Percentiles rank a stretch among this genome's conserved stretches.
phyloP scores from a whole-genome alignment of 2,329 filamentous ascomycete species.

The Colletotrichum sansevieriae region DNA sequence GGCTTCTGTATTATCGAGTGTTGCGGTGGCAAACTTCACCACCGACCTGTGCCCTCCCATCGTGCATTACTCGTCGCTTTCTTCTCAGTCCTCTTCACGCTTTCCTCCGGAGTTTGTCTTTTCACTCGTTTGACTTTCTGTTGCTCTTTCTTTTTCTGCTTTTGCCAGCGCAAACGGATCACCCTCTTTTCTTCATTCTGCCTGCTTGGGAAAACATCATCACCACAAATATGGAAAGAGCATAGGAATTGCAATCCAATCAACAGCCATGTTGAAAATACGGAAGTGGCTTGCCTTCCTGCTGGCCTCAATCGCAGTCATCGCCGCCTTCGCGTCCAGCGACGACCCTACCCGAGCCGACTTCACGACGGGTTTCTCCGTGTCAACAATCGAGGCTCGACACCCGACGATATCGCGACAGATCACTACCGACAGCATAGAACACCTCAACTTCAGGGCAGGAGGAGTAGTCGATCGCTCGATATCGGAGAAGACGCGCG shows the following conservation, averaged over 20 bases:
- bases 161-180: background rate
- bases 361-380: background rate
- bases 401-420: background rate
- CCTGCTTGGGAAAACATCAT: background rate
- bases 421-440: background rate
- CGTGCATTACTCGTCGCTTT: background rate
- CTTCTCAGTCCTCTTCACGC: background rate
- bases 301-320: background rate
- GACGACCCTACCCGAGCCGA: background rate
- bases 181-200: background rate
- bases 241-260: background rate
- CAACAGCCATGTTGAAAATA: conserved; percentile 14
- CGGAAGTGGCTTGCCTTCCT: background rate
- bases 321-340: background rate
- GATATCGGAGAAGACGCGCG: background rate
- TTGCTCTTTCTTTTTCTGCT: background rate
- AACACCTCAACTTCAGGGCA: background rate
- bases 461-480: background rate
- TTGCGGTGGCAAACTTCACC: background rate
- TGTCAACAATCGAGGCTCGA: background rate
- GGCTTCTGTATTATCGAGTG: background rate
- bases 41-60: background rate
- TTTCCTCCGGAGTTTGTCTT: background rate
- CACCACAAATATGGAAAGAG: conserved; percentile 7
- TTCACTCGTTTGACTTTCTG: background rate